Conservation (phyloP, 768 basidiomycete species). For the Lactarius quietus region DNA sequence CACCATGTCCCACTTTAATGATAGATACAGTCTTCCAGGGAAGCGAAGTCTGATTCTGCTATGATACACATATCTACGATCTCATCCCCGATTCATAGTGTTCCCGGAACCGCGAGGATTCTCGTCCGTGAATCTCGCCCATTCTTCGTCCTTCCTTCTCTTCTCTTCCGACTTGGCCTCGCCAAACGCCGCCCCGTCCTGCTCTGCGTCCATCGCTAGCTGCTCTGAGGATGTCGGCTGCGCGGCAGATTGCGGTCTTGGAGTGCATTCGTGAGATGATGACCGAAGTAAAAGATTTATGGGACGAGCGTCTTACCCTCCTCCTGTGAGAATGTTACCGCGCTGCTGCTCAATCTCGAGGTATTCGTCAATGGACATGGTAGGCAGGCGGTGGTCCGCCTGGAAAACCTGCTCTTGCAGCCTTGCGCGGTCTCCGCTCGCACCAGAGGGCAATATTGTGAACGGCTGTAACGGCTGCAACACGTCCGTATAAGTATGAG, state of each 20-base stretch:
- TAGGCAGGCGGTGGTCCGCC: constrained; percentile 79
- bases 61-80: constrained; percentile 12
- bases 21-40: constrained; percentile 3
- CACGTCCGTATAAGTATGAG: not conserved
- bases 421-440: constrained; percentile 60
- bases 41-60: constrained; percentile 13
- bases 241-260: constrained; percentile 34
- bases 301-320: constrained; percentile 57
- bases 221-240: constrained; percentile 74
- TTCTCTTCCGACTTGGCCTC: constrained; percentile 71
- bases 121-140: constrained; percentile 84
- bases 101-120: constrained; percentile 94
- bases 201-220: constrained; percentile 73
- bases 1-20: constrained; percentile 11
- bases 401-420: constrained; percentile 82
- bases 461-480: constrained; percentile 84
- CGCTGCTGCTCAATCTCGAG: constrained; percentile 77
- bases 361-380: constrained; percentile 96
- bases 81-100: constrained; percentile 89
- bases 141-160: constrained; percentile 82
- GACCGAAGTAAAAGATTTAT: not conserved
- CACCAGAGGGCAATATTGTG: constrained; percentile 75
- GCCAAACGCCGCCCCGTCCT: constrained; percentile 71
- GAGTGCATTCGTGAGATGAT: not conserved
- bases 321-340: constrained; percentile 84